Evolutionary conservation across 176 grass and related monocot genomes (phyloP), one percentile per base, ranked within the genome.

Genomic region (Ensete glaucum): DNA sequence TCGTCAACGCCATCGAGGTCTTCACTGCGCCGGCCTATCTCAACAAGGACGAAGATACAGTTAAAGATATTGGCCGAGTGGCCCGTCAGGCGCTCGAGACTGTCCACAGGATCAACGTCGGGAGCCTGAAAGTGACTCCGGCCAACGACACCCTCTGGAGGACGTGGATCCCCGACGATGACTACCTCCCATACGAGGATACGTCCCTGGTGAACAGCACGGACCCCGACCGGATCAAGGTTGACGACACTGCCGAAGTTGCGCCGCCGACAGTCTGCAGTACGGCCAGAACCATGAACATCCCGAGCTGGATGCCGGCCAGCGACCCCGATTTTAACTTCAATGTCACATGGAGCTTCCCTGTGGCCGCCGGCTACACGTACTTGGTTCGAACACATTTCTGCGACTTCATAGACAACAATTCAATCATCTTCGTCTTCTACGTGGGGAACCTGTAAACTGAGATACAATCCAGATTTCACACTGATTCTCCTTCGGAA

Each of bases 371-470:
- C 8, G 67, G 80, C 7, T 63, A 68, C 71, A 26, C 9, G 2
- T 89, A 89, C 59, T n/a, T 85, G 22, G 54, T 85, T 62, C 80
- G 87, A 56, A 26, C 82, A 13, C 87, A 89, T 68, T 89, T 89
- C 49, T 89, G 87, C 66, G 80, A 77, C 76, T 63, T 81, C 50
- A 71, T 83, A 14, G 62, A 43, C 0, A 1, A 4, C 21, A 73
- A 51, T 19, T 22, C 51, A 26, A 48, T 56, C 13, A 1, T 58
- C n/a, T 89, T 89, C 84, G 69, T 58, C 50, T 67, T 89, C 20
- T 81, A 74, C 55, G 52, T 85, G 14, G 69, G 69, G 76, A 27
- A 77, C 57, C 7, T 22, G 66, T 1, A 0, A 51, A 29, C 43
- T 67, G 34, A 50, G 16, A 59, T 89, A 15, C 43, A 3, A 11